Evolutionary conservation across 2,329 filamentous ascomycete species (phyloP), one percentile per base, ranked within the genome.

Genomic region (Colletotrichum kahawae): DNA sequence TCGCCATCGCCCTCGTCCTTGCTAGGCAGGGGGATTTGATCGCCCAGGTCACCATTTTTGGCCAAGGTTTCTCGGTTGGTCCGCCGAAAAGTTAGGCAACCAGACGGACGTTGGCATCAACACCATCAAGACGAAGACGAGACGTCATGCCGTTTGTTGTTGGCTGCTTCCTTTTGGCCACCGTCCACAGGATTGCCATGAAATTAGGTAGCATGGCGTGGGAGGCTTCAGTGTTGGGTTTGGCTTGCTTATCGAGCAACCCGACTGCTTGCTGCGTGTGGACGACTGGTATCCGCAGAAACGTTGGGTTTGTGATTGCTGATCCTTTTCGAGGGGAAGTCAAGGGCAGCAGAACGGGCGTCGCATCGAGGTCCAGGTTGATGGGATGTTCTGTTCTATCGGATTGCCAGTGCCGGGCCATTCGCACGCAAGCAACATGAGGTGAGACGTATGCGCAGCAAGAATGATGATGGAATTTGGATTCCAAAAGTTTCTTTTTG

Each of bases 41-140:
- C 56, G 34, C 64, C 48, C 21, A 67, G 63, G 64, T 51, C 43
- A 33, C 63, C 69, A 27, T 67, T 43, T 34, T 56, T 18, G 33
- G 43, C 34, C 63, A 72, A 72, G 69, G 69, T 67, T 67, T 69
- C 54, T 71, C 69, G 72, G 69, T 67, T 72, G 33, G 43, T 56
- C 29, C n/a, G 72, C 43, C 62, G 68, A 67, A 66, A 72, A 67
- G 38, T 63, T 67, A 72, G 69, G 38, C 56, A 33, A 27, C 14
- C 43, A 34, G 43, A 34, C 14, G 34, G 36, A 54, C 29, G 36
- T 48, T 59, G 38, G 54, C 36, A 59, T 70, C 48, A 36, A 27
- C 36, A 70, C 43, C 27, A 33, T 51, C 64, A 67, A 24, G 29
- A 16, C 43, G 43, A 51, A 51, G 43, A 51, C 43, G 43, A 51